These are phyloP conservation scores for Erysimum cheiranthoides DNA, from an alignment of 345 rosid genomes.

Conservation along the genomic window DNA sequence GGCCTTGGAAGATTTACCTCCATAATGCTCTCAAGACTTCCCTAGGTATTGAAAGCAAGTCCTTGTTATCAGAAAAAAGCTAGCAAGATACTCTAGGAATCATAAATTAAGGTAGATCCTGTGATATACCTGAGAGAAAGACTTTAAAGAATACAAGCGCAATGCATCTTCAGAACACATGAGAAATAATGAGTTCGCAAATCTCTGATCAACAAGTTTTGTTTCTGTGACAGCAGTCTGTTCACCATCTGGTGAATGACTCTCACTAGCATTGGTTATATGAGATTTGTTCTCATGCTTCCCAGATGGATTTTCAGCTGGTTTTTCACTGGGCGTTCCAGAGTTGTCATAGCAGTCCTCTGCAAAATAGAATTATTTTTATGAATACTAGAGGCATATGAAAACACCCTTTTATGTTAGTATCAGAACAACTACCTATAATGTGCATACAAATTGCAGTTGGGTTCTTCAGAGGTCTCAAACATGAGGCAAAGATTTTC, in stretches of 20 bases:
- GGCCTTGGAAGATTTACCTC: constrained; percentile 61
- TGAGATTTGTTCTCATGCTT: constrained; percentile 47
- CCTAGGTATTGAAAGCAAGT: constrained; percentile 55
- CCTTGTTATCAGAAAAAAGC: constrained; percentile 42
- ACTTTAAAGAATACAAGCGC: constrained; percentile 57
- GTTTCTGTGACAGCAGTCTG: constrained; percentile 47
- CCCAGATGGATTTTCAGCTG: constrained; percentile 37
- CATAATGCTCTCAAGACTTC: constrained; percentile 50
- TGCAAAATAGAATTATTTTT: constrained; percentile 49
- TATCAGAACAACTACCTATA: constrained; percentile 59
- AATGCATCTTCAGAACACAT: constrained; percentile 72
- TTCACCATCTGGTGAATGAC: constrained; percentile 47
- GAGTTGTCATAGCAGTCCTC: constrained; percentile 50
- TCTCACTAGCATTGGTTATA: constrained; percentile 41
- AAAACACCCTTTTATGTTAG: constrained; percentile 12
- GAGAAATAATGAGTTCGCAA: constrained; percentile 50
- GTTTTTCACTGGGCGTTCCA: constrained; percentile 45
- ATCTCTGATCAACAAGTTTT: constrained; percentile 46
- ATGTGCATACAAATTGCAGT: constrained; percentile 65
- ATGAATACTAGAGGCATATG: constrained; percentile 23
- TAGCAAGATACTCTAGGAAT: constrained; percentile 30
- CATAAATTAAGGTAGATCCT: constrained; percentile 20
- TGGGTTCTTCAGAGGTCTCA: constrained; percentile 51
- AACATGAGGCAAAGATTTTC: constrained; percentile 49
- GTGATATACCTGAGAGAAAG: constrained; percentile 66